These are phyloP conservation scores for Venturia effusa DNA, from an alignment of 2,329 filamentous ascomycete genomes.

Conservation along the genomic window DNA sequence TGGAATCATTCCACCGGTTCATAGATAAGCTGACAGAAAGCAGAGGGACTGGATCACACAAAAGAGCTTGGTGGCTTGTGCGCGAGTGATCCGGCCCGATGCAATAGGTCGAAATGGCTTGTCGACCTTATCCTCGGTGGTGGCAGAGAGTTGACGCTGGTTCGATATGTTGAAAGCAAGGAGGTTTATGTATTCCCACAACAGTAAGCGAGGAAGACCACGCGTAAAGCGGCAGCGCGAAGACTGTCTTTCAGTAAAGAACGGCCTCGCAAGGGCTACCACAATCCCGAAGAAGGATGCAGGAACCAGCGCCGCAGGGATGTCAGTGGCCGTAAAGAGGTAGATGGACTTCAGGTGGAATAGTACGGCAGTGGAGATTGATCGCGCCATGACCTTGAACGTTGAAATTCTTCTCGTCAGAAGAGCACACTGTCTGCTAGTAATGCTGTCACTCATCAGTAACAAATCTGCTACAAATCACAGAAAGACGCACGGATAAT, in stretches of 20 bases:
- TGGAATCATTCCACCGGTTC: background rate
- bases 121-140: background rate
- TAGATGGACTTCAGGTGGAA: background rate
- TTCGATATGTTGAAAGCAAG: background rate
- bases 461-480: too few relatives aligned
- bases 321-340: background rate
- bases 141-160: background rate
- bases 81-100: background rate
- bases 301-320: background rate
- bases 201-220: background rate
- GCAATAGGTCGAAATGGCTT: background rate
- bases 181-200: background rate
- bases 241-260: background rate
- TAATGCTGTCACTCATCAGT: too few relatives aligned
- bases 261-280: background rate
- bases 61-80: background rate
- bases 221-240: background rate
- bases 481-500: too few relatives aligned
- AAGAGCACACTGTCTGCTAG: too few relatives aligned
- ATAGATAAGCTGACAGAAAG: background rate
- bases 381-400: too few relatives aligned
- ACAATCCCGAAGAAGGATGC: background rate
- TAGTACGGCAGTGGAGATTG: too few relatives aligned
- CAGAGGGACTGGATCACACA: background rate
- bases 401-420: too few relatives aligned